These are phyloP conservation scores for Kregervanrija fluxuum DNA, from an alignment of 805 yeast genomes.

Conservation along the genomic window DNA sequence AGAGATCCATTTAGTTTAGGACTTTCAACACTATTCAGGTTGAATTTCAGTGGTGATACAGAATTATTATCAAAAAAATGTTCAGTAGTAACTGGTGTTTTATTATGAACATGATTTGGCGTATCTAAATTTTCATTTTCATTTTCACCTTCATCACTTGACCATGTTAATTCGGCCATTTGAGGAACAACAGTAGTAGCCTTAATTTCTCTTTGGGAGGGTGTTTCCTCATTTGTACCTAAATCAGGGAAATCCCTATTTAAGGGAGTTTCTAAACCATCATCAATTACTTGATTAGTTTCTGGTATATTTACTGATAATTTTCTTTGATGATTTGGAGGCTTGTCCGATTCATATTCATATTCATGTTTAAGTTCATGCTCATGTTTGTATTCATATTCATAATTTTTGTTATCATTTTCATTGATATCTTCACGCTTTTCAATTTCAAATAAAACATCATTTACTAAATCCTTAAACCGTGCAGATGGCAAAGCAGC, in stretches of 20 bases:
- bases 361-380: background rate
- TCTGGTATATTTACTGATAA: background rate
- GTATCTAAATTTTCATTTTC: too few relatives aligned
- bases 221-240: slow-evolving; percentile 16
- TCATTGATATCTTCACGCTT: slow-evolving; percentile 26
- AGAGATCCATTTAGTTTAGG: too few relatives aligned
- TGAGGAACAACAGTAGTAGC: slow-evolving; percentile 73
- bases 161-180: slow-evolving; percentile 81
- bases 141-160: slow-evolving; percentile 65
- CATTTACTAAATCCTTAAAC: slow-evolving; percentile 86
- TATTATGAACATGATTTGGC: too few relatives aligned
- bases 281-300: slow-evolving; percentile 1
- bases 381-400: background rate
- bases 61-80: too few relatives aligned
- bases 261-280: slow-evolving; percentile 13
- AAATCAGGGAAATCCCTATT: slow-evolving; percentile 6
- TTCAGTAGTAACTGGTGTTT: too few relatives aligned
- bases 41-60: too few relatives aligned
- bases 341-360: background rate
- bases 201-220: slow-evolving; percentile 34
- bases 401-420: background rate
- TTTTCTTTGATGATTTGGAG: background rate
- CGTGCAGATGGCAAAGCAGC: slow-evolving; percentile 75
- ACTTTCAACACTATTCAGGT: too few relatives aligned
- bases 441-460: slow-evolving; percentile 79